Evolutionary conservation across 106 monocot genomes (phyloP).

Genomic region (Dioscorea dumetorum): DNA sequence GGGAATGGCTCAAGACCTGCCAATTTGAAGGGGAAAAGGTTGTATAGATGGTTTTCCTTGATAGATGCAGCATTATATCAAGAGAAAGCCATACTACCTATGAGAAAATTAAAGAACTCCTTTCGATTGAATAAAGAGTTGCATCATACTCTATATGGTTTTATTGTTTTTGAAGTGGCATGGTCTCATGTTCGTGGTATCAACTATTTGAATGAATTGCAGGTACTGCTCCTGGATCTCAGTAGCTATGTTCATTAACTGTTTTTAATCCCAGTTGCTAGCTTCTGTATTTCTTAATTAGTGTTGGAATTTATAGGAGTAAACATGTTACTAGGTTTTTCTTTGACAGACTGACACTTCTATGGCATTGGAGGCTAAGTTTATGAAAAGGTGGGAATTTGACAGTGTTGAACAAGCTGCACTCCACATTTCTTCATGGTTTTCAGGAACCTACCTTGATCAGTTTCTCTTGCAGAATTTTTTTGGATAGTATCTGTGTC

Average conservation of each 20-base stretch:
- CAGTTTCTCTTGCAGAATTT: conserved; percentile 45
- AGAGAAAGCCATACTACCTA: conserved; percentile 51
- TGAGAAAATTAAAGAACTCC: conserved; percentile 76
- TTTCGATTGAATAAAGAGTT: conserved; percentile 71
- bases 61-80: conserved; percentile 59
- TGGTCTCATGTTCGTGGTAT: conserved; percentile 89
- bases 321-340: neutral
- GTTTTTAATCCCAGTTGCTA: too few species aligned
- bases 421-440: conserved; percentile 53
- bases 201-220: conserved; percentile 93
- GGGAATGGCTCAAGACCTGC: conserved; percentile 24
- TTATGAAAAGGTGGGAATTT: conserved; percentile 99
- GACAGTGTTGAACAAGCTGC: conserved; percentile 86
- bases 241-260: too few species aligned
- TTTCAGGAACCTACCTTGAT: conserved; percentile 52
- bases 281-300: too few species aligned
- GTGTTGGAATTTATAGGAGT: too few species aligned
- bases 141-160: conserved; percentile 74
- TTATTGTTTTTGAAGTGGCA: conserved; percentile 93
- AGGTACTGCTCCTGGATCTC: conserved; percentile 35
- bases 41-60: conserved; percentile 59
- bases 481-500: conserved; percentile 38
- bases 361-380: conserved; percentile 82
- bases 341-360: conserved; percentile 82
- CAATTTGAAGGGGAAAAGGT: conserved; percentile 17